Evolutionary conservation across 352 stramenopile genomes (phyloP).

Genomic region (Globisporangium echinulatum): DNA sequence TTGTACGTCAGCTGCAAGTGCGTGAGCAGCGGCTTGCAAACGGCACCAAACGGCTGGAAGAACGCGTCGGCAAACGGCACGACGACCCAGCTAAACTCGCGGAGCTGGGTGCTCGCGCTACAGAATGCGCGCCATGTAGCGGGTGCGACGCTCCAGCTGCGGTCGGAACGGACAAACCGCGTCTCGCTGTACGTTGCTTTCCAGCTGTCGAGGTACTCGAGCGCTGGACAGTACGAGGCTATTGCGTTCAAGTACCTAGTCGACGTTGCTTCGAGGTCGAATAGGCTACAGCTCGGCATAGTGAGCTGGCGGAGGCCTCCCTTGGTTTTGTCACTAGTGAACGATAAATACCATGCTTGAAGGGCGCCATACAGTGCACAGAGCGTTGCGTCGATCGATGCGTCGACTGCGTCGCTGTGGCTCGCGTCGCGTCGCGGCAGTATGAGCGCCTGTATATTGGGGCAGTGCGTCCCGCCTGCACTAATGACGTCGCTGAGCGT

Average conservation of each 20-base stretch:
- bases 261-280: conserved; percentile 18
- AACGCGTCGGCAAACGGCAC: conserved; percentile 63
- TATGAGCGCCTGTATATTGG: conserved; percentile 28
- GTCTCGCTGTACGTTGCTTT: conserved; percentile 45
- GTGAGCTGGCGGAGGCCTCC: neutral
- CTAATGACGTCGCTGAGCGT: conserved; percentile 31
- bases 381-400: conserved; percentile 36
- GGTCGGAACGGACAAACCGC: conserved; percentile 27
- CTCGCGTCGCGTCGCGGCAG: conserved; percentile 25
- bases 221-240: conserved; percentile 27
- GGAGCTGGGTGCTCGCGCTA: conserved; percentile 23
- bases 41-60: conserved; percentile 45
- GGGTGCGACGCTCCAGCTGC: conserved; percentile 25
- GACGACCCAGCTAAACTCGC: conserved; percentile 66
- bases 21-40: conserved; percentile 26
- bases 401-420: conserved; percentile 24
- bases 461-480: conserved; percentile 21
- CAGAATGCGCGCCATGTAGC: conserved; percentile 44
- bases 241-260: conserved; percentile 26
- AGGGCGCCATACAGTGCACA: conserved; percentile 24
- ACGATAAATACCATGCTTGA: conserved; percentile 15
- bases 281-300: neutral
- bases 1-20: conserved; percentile 49
- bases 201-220: conserved; percentile 66
- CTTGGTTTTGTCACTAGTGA: neutral